Conservation (phyloP, 176 grass and related monocot genomes). For the Oryza nivara region DNA sequence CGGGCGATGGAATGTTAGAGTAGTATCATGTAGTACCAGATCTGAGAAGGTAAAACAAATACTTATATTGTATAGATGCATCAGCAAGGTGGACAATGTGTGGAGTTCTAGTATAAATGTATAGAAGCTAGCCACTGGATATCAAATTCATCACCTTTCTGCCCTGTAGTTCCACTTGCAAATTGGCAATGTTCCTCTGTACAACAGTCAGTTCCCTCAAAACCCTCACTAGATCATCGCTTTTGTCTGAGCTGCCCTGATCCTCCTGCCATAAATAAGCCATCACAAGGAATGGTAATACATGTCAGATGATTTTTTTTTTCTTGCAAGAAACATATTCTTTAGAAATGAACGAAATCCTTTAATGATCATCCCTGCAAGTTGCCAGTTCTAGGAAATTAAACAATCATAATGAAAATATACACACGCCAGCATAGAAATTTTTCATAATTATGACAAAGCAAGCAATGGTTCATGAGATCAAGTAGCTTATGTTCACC, state of each 20-base stretch:
- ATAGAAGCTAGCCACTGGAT: neutral
- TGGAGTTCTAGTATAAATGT: neutral
- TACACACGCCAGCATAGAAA: neutral
- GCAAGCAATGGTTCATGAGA: neutral
- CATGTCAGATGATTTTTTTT: neutral
- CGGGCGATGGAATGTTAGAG: neutral
- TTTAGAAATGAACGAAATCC: neutral
- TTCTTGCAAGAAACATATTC: no score
- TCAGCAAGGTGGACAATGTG: neutral
- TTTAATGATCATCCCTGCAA: neutral
- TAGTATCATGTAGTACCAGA: neutral
- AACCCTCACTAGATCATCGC: conserved; percentile 87
- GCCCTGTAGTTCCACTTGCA: conserved; percentile 97
- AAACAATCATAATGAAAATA: neutral
- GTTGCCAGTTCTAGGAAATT: neutral
- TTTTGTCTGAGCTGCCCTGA: conserved; percentile 59
- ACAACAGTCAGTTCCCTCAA: conserved; percentile 84
- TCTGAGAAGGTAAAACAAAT: conserved; percentile 16
- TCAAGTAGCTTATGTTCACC: neutral
- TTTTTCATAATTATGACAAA: neutral
- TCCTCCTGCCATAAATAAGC: neutral
- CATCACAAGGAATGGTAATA: neutral
- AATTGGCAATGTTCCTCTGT: conserved; percentile 87
- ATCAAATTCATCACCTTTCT: conserved; percentile 70
- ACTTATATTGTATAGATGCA: neutral